A percentile compares a stretch with the other conserved stretches of the same genome.
phyloP scores from a whole-genome alignment of 192 early-diverging fungal species.

The Gaertneriomyces semiglobifer region DNA sequence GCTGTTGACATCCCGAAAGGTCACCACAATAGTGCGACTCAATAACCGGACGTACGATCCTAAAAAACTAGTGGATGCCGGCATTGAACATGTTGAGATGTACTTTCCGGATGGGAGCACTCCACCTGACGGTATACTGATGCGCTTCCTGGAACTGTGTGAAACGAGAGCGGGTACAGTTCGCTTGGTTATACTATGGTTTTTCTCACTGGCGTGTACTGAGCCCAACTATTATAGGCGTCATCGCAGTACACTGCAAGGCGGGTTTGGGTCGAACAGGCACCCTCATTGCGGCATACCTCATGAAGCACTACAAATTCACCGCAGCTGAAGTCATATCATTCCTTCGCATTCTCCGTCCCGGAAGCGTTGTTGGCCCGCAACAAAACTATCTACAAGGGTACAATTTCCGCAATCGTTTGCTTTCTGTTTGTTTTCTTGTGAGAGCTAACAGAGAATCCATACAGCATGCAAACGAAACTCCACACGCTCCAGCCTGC shows the following conservation, averaged over 20 bases:
- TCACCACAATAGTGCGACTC: slow-evolving; percentile 57
- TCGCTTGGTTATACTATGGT: background rate
- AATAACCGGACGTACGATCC: slow-evolving; percentile 68
- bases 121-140: slow-evolving; percentile 61
- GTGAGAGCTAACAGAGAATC: background rate
- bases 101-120: slow-evolving; percentile 69
- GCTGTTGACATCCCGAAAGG: slow-evolving; percentile 48
- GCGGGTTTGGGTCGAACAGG: slow-evolving; percentile 61
- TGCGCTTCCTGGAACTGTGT: slow-evolving; percentile 62
- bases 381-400: slow-evolving; percentile 70
- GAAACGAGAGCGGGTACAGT: slow-evolving; percentile 46
- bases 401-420: slow-evolving; percentile 15
- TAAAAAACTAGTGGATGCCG: slow-evolving; percentile 48
- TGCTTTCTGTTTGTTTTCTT: background rate
- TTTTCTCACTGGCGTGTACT: background rate
- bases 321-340: slow-evolving; percentile 65
- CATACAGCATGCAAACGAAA: slow-evolving; percentile 45
- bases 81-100: slow-evolving; percentile 64
- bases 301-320: slow-evolving; percentile 71
- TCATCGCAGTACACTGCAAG: slow-evolving; percentile 62
- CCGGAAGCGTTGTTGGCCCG: slow-evolving; percentile 68
- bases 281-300: slow-evolving; percentile 53
- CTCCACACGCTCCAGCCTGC: slow-evolving; percentile 50
- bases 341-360: slow-evolving; percentile 61
- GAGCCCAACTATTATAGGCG: slow-evolving; percentile 24